Evolutionary conservation across 176 grass and related monocot species (phyloP), one percentile per base, ranked within the genome.

Genomic region (Carex myosuroides): DNA sequence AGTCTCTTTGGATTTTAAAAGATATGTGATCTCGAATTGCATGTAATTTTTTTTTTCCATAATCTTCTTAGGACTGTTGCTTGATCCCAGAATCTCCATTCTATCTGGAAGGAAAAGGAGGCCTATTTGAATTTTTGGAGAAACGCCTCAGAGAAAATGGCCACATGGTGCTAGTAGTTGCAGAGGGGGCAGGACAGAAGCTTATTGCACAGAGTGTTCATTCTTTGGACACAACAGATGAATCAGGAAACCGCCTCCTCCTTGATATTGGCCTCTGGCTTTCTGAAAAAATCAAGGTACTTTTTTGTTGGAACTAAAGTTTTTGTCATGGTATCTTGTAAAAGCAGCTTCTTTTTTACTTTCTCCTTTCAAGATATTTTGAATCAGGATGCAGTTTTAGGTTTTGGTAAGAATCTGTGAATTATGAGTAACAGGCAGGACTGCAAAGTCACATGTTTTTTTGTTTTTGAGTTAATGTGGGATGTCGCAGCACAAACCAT

Each of bases 11-110:
- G 29, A 39, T 69, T 82, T 32, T 81, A 9, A 54, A 85, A 64
- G n/a, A 86, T 0, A 59, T 42, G 2, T 56, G 48, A 14, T 18
- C 79, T 14, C 55, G 7, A 71, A 73, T 81, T 65, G 6, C 22
- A 35, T 81, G 30, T 63, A 54, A 80, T 8, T 44, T 44, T 8
- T 54, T 54, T 72, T 17, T 61, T 35, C 6, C 61, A 21, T 70
- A 41, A 84, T 86, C 13, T 88, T 73, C 0, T 5, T 16, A 95
- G 96, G 96, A 99, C 22, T 99, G 93, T 72, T 95, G 96, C 84
- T 92, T 99, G 80, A 95, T 99, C 84, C 96, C 96, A 77, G 96
- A 99, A 74, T 99, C 96, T 17, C 93, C 90, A 10, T 99, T 99
- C 87, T 95, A 95, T 88, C 81, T 99, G 85, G 96, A 99, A 65